Evolutionary conservation across 176 grass and related monocot species (phyloP).

Genomic region (Puya raimondii): DNA sequence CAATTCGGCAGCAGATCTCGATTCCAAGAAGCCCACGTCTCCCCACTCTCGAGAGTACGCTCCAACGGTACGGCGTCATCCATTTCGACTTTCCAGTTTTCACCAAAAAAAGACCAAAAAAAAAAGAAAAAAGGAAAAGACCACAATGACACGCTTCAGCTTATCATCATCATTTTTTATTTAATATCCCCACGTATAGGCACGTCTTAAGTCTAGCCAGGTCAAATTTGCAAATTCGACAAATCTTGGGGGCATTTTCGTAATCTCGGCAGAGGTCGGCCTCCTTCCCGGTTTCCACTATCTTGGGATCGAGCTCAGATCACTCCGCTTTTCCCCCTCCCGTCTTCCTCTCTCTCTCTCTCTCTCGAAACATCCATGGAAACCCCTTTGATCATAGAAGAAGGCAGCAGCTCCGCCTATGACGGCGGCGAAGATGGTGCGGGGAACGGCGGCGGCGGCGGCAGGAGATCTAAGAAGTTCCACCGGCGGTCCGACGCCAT

Average conservation of each 20-base stretch:
- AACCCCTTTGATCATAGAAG: conserved; percentile 52
- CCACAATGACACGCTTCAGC: not conserved
- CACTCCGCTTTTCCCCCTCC: not conserved
- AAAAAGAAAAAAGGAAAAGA: not conserved
- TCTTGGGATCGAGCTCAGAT: not conserved
- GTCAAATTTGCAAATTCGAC: not conserved
- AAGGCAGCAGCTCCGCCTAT: conserved; percentile 9
- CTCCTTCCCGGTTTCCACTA: not conserved
- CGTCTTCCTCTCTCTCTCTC: conserved; percentile 22
- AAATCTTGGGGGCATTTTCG: not conserved
- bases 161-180: too few relatives aligned
- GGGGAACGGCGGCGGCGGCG: not conserved
- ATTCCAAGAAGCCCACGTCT: too few relatives aligned
- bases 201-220: too few relatives aligned
- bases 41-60: too few relatives aligned
- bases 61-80: too few relatives aligned
- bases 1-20: too few relatives aligned
- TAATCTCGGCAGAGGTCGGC: not conserved
- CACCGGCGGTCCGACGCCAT: conserved; percentile 54
- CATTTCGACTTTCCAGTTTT: too few relatives aligned
- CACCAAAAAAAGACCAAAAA: too few relatives aligned
- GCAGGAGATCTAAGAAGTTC: conserved; percentile 29
- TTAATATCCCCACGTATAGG: too few relatives aligned
- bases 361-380: conserved; percentile 18
- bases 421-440: not conserved